These are phyloP conservation scores for Corylus heterophylla DNA, from an alignment of 306 rosid genomes.

Conservation along the genomic window DNA sequence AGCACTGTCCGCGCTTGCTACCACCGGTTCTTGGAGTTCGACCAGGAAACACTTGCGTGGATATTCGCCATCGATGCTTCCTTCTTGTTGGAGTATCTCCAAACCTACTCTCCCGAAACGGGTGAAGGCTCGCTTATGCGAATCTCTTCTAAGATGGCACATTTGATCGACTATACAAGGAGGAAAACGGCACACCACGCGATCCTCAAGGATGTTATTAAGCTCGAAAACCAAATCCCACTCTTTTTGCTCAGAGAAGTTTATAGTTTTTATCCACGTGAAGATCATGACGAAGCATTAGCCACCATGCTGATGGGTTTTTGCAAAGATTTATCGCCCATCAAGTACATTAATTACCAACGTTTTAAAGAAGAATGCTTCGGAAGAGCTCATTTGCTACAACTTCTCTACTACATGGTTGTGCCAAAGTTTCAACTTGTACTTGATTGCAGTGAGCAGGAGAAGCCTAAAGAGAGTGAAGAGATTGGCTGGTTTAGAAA, in stretches of 20 bases:
- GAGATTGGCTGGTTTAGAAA: not conserved
- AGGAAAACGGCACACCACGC: not conserved
- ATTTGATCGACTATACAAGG: not conserved
- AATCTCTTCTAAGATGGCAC: not conserved
- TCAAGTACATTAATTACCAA: not conserved
- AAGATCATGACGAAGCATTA: not conserved
- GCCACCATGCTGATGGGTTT: conserved; percentile 1
- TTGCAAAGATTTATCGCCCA: not conserved
- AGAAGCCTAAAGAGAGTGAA: not conserved
- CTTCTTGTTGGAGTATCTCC: conserved; percentile 13
- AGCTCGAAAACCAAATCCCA: conserved; percentile 21
- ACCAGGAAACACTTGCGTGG: not conserved
- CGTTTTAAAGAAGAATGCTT: not conserved
- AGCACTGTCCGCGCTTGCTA: not conserved
- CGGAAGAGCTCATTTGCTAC: not conserved
- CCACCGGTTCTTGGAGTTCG: conserved; percentile 2
- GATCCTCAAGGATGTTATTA: conserved; percentile 8
- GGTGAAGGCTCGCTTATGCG: not conserved
- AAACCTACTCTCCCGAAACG: not conserved
- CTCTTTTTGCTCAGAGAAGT: conserved; percentile 4
- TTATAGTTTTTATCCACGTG: not conserved
- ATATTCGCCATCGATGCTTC: conserved; percentile 10
- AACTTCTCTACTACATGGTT: conserved; percentile 12
- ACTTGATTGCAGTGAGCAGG: not conserved
- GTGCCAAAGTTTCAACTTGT: not conserved